Base-by-base conservation (phyloP, 345 rosid genomes). In the Barbarea vulgaris region DNA sequence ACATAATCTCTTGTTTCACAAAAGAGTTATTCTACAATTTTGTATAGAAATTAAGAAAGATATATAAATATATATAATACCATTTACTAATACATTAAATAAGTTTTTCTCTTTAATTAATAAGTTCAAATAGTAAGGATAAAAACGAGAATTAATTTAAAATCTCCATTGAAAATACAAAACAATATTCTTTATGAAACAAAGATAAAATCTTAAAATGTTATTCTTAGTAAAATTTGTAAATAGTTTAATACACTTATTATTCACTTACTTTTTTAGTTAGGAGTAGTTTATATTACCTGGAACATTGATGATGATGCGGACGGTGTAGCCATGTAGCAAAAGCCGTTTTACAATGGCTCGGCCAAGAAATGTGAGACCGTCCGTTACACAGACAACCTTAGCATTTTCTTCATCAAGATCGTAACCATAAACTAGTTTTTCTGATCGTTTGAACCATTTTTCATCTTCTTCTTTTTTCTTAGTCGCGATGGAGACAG, bases 281-380 rank as follows among this genome's bases (percentile, higher is more conserved):
- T 24, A 24, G 1, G 25, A 24, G 3, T 24, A 24, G 25, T 24
- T 24, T 30, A 36, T 36, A 36, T 36, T 4, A 41, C 46, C 46
- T 41, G 9, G 12, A 14, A 10, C 41, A 36, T 17, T 58, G 25
- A 87, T 81, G 50, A 84, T 69, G 83, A 89, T 75, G 7, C 87
- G 82, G 56, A 89, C 84, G 37, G 86, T 80, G 86, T 83, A 87
- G 18, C 89, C 85, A 28, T 83, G 87, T 4, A 73, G 75, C 61
- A 89, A 47, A 63, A 89, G 88, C 42, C 74, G 59, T 64, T 83
- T 74, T 50, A 81, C 85, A 68, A 89, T 25, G 77, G 87, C 85
- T n/a, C 85, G 74, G n/a, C 91, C 89, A 0, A 87, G 17, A 79
- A 79, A 87, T 22, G 93, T 83, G 54, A 83, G 82, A 17, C 91